Evolutionary conservation across 2,329 filamentous ascomycete species (phyloP).

Genomic region (Hypoxylon sp.): DNA sequence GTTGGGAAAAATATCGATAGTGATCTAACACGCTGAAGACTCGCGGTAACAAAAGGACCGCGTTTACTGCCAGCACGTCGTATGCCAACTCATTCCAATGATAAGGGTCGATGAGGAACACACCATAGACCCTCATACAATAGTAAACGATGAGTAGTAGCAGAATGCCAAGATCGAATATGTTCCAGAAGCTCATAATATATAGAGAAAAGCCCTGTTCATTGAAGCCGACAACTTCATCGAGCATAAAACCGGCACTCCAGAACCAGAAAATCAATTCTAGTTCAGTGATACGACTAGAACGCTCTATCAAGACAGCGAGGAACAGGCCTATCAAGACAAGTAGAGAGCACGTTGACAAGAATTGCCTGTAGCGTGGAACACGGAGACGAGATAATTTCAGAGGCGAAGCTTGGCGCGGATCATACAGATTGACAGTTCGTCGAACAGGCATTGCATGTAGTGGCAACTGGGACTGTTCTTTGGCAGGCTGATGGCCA

Average conservation of each 20-base stretch:
- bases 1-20: slow-evolving; percentile 94
- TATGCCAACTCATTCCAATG: slow-evolving; percentile 87
- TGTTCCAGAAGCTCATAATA: slow-evolving; percentile 98
- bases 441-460: slow-evolving; percentile 68
- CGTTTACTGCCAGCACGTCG: slow-evolving; percentile 92
- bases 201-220: slow-evolving; percentile 97
- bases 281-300: slow-evolving; percentile 82
- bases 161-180: slow-evolving; percentile 92
- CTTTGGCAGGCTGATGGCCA: slow-evolving; percentile 53
- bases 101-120: slow-evolving; percentile 82
- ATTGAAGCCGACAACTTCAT: slow-evolving; percentile 95
- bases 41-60: slow-evolving; percentile 88
- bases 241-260: slow-evolving; percentile 96
- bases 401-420: slow-evolving; percentile 88
- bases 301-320: slow-evolving; percentile 81
- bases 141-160: slow-evolving; percentile 90
- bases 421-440: slow-evolving; percentile 90
- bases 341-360: slow-evolving; percentile 89
- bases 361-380: slow-evolving; percentile 89
- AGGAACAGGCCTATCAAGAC: slow-evolving; percentile 88
- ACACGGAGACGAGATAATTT: slow-evolving; percentile 92
- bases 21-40: slow-evolving; percentile 95
- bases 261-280: slow-evolving; percentile 97
- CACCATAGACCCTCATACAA: slow-evolving; percentile 87
- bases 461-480: slow-evolving; percentile 51